Percentiles rank a stretch among this genome's conserved stretches.
These are phyloP conservation scores for Paramecium pentaurelia DNA, from an alignment of 73 alveolate genomes.

Conservation along the genomic window DNA sequence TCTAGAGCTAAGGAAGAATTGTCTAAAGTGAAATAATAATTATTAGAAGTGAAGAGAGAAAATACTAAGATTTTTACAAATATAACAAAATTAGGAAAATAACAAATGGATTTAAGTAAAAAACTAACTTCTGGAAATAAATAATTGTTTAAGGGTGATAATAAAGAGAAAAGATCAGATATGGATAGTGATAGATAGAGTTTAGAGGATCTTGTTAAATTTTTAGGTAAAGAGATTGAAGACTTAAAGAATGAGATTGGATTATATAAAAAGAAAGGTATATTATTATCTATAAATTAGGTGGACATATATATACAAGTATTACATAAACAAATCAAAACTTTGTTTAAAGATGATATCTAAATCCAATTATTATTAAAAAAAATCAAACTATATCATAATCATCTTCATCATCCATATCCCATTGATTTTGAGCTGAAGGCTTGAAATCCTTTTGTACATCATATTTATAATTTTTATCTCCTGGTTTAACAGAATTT, in stretches of 20 bases:
- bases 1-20: slow-evolving; percentile 70
- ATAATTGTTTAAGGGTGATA: slow-evolving; percentile 84
- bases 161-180: slow-evolving; percentile 73
- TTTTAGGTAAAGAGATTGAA: slow-evolving; percentile 80
- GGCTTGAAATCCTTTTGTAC: slow-evolving; percentile 82
- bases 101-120: slow-evolving; percentile 74
- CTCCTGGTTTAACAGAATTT: slow-evolving; percentile 88
- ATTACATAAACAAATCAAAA: slow-evolving; percentile 72
- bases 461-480: slow-evolving; percentile 89
- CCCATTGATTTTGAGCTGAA: slow-evolving; percentile 81
- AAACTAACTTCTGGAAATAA: slow-evolving; percentile 76
- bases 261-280: slow-evolving; percentile 80
- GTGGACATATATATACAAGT: slow-evolving; percentile 92
- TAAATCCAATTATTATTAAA: slow-evolving; percentile 20
- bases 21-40: slow-evolving; percentile 67
- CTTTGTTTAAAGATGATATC: background rate
- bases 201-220: slow-evolving; percentile 73
- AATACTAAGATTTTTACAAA: slow-evolving; percentile 79
- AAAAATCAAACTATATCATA: slow-evolving; percentile 33
- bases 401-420: slow-evolving; percentile 81
- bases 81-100: slow-evolving; percentile 74
- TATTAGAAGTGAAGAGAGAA: slow-evolving; percentile 75
- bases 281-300: background rate
- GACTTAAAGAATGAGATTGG: slow-evolving; percentile 84
- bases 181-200: slow-evolving; percentile 74